Conservation (phyloP, 2,329 filamentous ascomycete genomes). For the Fusarium sterilihyphosum region DNA sequence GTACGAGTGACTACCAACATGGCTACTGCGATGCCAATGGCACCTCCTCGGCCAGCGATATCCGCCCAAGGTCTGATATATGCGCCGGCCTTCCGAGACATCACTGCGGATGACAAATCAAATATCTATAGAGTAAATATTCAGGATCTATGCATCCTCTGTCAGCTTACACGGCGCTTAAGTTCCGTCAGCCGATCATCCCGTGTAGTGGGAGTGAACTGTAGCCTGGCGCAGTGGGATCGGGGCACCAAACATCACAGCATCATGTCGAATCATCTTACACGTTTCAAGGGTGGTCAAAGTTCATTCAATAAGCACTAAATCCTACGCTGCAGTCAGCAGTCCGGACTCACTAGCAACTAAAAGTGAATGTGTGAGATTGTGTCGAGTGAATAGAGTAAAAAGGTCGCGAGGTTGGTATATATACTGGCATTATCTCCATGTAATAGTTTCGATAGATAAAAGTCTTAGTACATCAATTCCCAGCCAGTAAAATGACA, state of each 20-base stretch:
- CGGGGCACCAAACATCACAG: not conserved
- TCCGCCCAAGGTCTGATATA: no score
- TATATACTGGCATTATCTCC: not conserved
- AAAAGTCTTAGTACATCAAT: not conserved
- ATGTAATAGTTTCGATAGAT: accelerated
- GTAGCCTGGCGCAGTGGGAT: not conserved
- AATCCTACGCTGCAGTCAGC: not conserved
- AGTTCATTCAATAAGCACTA: not conserved
- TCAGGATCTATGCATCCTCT: not conserved
- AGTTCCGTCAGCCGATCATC: not conserved
- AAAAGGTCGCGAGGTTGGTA: not conserved
- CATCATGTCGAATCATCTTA: not conserved
- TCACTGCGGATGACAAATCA: not conserved
- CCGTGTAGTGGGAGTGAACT: not conserved
- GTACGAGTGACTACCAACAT: not conserved
- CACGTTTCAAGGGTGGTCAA: not conserved
- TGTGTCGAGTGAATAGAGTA: not conserved
- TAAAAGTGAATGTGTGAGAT: not conserved
- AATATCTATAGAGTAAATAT: no score
- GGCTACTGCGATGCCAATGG: not conserved
- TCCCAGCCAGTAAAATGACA: slow-evolving; percentile 17
- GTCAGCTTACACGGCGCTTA: not conserved
- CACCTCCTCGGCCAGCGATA: not conserved
- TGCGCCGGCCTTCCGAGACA: not conserved
- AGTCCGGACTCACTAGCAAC: not conserved